A percentile compares a stretch with the other conserved stretches of the same genome.
Evolutionary conservation across 495 filamentous ascomycete genomes (phyloP).

Genomic region (Penicillium atrosanguineum): DNA sequence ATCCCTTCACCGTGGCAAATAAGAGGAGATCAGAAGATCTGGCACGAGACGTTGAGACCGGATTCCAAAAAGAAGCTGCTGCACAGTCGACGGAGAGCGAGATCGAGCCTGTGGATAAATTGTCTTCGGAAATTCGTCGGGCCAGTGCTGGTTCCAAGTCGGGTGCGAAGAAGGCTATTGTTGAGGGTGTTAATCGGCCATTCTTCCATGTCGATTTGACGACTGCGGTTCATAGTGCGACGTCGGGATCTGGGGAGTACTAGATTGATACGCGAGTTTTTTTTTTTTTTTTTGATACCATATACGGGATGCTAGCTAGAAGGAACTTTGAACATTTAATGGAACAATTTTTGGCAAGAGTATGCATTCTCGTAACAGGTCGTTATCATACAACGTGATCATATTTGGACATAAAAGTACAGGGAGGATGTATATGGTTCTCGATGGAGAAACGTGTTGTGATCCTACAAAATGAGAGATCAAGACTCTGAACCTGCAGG

Average conservation of each 20-base stretch:
- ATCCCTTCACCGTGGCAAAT: neutral
- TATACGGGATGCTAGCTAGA: neutral
- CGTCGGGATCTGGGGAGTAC: neutral
- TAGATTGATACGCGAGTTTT: neutral
- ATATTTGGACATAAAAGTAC: too few species aligned
- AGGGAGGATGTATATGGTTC: neutral
- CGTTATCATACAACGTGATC: too few species aligned
- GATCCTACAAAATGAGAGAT: neutral
- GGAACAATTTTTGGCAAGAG: too few species aligned
- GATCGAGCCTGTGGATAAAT: neutral
- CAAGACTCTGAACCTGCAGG: neutral
- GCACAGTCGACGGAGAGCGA: neutral
- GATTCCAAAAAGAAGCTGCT: neutral
- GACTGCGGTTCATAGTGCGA: neutral
- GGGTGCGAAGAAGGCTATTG: constrained; percentile 1
- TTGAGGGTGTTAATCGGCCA: constrained; percentile 1
- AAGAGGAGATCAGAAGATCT: neutral
- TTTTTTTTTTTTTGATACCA: neutral
- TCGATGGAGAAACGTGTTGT: too few species aligned
- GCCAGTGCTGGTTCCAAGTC: neutral
- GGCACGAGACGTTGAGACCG: neutral
- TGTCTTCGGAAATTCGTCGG: neutral
- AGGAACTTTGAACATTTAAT: too few species aligned
- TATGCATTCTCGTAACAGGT: too few species aligned
- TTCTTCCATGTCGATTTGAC: constrained; percentile 7